Percentiles rank a stretch among this genome's conserved stretches.
Conservation (phyloP, 2,329 filamentous ascomycete species). For the Fusarium setosum region DNA sequence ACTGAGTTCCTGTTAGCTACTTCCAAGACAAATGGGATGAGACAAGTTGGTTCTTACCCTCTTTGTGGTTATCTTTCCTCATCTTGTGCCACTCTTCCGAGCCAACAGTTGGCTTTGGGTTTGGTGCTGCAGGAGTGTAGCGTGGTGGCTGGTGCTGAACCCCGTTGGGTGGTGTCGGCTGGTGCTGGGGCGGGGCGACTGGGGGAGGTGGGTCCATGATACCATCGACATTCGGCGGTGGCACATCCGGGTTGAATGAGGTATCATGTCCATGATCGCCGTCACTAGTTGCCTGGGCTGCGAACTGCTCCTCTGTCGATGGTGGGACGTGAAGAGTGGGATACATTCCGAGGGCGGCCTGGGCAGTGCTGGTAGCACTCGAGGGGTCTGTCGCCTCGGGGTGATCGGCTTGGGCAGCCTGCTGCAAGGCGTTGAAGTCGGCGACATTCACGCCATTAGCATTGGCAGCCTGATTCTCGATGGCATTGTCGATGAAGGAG, state of each 20-base stretch:
- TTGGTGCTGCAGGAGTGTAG: slow-evolving; percentile 53
- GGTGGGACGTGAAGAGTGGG: slow-evolving; percentile 68
- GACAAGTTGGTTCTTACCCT: slow-evolving; percentile 74
- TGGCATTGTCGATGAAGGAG: slow-evolving; percentile 66
- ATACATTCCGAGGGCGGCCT: slow-evolving; percentile 70
- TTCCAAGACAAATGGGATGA: background rate
- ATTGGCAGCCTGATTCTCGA: slow-evolving; percentile 55
- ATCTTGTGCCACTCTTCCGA: slow-evolving; percentile 98
- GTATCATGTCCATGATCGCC: slow-evolving; percentile 48
- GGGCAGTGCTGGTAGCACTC: slow-evolving; percentile 69
- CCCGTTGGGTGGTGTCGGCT: slow-evolving; percentile 54
- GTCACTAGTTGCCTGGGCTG: slow-evolving; percentile 59
- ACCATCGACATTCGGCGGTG: slow-evolving; percentile 43
- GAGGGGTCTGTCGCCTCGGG: slow-evolving; percentile 60
- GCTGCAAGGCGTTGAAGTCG: slow-evolving; percentile 68
- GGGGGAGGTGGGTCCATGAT: slow-evolving; percentile 43
- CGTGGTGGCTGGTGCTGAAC: slow-evolving; percentile 47
- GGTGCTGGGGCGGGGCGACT: slow-evolving; percentile 40
- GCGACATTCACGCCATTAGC: slow-evolving; percentile 60
- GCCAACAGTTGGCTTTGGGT: slow-evolving; percentile 87
- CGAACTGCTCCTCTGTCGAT: slow-evolving; percentile 70
- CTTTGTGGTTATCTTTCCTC: slow-evolving; percentile 98
- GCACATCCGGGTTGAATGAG: slow-evolving; percentile 48
- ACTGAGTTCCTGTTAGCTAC: slow-evolving; percentile 65
- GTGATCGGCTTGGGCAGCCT: slow-evolving; percentile 61